phyloP scores from a whole-genome alignment of 768 basidiomycete genomes.

The Cyclocybe aegerita region DNA sequence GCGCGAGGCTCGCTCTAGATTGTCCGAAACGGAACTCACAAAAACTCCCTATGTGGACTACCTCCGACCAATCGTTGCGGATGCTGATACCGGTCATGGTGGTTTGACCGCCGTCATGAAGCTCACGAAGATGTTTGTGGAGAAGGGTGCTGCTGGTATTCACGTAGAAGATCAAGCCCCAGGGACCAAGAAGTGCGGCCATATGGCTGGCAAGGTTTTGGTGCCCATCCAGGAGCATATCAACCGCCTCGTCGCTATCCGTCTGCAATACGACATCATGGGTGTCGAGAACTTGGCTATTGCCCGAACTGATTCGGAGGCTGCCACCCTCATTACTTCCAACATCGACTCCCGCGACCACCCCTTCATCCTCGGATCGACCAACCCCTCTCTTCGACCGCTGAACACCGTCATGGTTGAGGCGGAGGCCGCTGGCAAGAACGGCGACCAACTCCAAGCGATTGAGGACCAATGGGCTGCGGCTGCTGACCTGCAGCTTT shows the following conservation, averaged over 20 bases:
- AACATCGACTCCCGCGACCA: constrained; percentile 99
- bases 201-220: constrained; percentile 95
- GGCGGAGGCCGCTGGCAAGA: constrained; percentile 80
- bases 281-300: constrained; percentile 93
- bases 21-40: constrained; percentile 72
- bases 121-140: constrained; percentile 97
- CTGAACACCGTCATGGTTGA: constrained; percentile 80
- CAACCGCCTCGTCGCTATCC: constrained; percentile 95
- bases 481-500: constrained; percentile 78
- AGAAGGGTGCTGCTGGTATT: constrained; percentile 96
- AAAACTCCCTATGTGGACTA: constrained; percentile 80
- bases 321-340: constrained; percentile 93
- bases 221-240: constrained; percentile 98
- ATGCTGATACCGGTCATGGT: constrained; percentile 98
- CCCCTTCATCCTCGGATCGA: constrained; percentile 91
- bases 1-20: constrained; percentile 68
- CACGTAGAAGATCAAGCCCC: constrained; percentile 98
- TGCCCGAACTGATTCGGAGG: constrained; percentile 95
- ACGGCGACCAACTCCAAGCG: constrained; percentile 77
- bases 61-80: constrained; percentile 91
- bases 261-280: constrained; percentile 98
- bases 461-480: constrained; percentile 88
- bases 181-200: constrained; percentile 94
- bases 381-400: constrained; percentile 68
- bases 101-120: constrained; percentile 99